A percentile compares a stretch with the other conserved stretches of the same genome.
phyloP scores from a whole-genome alignment of 2,329 filamentous ascomycete species.

The Lizonia empirigonia region DNA sequence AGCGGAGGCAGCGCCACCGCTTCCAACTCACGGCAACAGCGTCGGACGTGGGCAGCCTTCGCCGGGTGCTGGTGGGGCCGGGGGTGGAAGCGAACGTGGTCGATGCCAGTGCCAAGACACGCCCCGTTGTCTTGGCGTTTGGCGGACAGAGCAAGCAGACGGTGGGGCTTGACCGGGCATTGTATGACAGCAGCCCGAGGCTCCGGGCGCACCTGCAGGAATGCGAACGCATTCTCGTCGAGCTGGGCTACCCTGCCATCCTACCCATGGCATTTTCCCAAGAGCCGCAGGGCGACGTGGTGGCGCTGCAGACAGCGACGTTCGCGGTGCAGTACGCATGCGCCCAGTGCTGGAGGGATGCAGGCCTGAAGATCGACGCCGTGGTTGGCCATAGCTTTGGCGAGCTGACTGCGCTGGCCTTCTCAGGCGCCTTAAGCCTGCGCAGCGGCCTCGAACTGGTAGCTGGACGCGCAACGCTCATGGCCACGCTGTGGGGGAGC shows the following conservation, averaged over 20 bases:
- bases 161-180: conserved; percentile 7
- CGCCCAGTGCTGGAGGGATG: conserved; percentile 26
- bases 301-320: conserved; percentile 23
- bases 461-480: conserved; percentile 40
- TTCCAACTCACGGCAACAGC: background rate
- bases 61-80: background rate
- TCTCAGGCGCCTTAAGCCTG: conserved; percentile 40
- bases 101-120: background rate
- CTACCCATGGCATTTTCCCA: conserved; percentile 20
- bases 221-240: conserved; percentile 17
- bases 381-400: conserved; percentile 42
- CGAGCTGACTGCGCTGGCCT: conserved; percentile 47
- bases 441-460: conserved; percentile 43
- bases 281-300: background rate
- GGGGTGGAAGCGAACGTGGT: background rate
- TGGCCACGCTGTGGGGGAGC: conserved; percentile 24
- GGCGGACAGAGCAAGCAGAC: conserved; percentile 20
- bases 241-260: conserved; percentile 11
- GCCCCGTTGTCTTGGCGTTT: conserved; percentile 22
- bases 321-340: conserved; percentile 32
- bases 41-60: background rate
- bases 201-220: conserved; percentile 19
- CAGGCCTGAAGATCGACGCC: conserved; percentile 14
- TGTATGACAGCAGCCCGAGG: conserved; percentile 12
- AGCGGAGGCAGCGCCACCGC: background rate